Conservation (phyloP, 2,329 filamentous ascomycete genomes). For the Ophiostoma piceae region DNA sequence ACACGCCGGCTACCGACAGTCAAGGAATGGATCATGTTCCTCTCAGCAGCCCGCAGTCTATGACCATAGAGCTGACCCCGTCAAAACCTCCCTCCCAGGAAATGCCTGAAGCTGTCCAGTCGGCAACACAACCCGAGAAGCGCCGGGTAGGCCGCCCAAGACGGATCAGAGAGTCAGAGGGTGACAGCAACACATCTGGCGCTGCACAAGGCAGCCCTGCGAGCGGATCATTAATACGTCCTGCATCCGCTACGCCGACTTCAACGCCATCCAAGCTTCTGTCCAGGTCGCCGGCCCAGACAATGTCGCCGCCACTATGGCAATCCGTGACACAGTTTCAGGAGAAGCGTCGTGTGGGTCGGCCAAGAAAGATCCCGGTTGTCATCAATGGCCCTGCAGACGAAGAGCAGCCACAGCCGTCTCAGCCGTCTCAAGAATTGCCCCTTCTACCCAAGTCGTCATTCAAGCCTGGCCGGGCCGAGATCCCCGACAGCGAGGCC, state of each 20-base stretch:
- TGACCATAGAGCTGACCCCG: background rate
- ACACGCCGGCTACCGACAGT: background rate
- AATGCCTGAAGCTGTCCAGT: background rate
- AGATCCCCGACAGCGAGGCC: slow-evolving; percentile 19
- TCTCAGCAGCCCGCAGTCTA: background rate
- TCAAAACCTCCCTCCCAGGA: background rate
- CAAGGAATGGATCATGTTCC: background rate
- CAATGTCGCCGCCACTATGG: slow-evolving; percentile 9
- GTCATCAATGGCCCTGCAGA: too few relatives aligned
- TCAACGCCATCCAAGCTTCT: background rate
- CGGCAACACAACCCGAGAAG: background rate
- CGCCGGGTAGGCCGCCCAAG: background rate
- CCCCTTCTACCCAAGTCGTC: background rate
- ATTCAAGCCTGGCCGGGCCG: background rate
- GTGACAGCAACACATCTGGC: background rate
- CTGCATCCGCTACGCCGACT: background rate
- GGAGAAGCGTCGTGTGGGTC: background rate
- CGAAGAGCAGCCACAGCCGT: background rate
- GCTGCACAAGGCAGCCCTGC: background rate
- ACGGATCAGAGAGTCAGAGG: background rate
- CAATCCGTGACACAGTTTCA: background rate
- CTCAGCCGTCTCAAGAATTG: background rate
- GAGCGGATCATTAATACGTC: background rate
- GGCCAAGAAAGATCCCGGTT: background rate
- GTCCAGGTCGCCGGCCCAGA: background rate